Percentiles rank a stretch among this genome's conserved stretches.
Evolutionary conservation across 2,329 filamentous ascomycete species (phyloP).

Genomic region (Zymoseptoria tritici): DNA sequence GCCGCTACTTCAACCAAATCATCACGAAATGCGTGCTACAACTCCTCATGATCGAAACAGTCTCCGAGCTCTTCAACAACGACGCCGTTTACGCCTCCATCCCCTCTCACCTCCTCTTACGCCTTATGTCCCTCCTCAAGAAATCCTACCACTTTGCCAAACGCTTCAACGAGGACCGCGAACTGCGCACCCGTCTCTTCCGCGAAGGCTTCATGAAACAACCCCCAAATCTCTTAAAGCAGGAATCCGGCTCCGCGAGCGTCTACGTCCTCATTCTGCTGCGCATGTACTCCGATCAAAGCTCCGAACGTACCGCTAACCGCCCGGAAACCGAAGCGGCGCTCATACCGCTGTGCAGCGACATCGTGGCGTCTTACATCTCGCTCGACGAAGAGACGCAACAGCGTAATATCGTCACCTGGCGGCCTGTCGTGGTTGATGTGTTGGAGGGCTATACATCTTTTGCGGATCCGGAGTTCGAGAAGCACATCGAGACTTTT

Average conservation of each 20-base stretch:
- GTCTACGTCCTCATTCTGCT: constrained; percentile 96
- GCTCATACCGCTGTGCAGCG: constrained; percentile 86
- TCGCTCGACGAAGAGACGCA: constrained; percentile 90
- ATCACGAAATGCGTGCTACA: constrained; percentile 98
- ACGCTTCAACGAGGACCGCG: constrained; percentile 95
- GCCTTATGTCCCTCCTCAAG: constrained; percentile 89
- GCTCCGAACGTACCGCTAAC: constrained; percentile 70
- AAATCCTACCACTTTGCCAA: constrained; percentile 95
- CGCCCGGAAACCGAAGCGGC: constrained; percentile 81
- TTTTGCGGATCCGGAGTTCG: constrained; percentile 75
- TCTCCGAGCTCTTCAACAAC: constrained; percentile 97
- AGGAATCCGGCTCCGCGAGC: constrained; percentile 84
- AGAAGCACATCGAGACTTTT: constrained; percentile 70
- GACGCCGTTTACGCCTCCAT: constrained; percentile 91
- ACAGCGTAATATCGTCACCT: constrained; percentile 92
- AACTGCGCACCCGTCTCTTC: constrained; percentile 89
- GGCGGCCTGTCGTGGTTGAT: constrained; percentile 94
- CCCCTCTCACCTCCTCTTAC: constrained; percentile 78
- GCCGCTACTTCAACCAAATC: constrained; percentile 97
- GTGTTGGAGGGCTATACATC: constrained; percentile 87
- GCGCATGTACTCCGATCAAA: constrained; percentile 90
- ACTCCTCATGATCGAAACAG: constrained; percentile 97
- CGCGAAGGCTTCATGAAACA: constrained; percentile 99
- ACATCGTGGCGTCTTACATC: constrained; percentile 83
- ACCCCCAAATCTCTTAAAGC: constrained; percentile 92